phyloP scores from a whole-genome alignment of 768 basidiomycete genomes.

The Tephrocybe rancida region DNA sequence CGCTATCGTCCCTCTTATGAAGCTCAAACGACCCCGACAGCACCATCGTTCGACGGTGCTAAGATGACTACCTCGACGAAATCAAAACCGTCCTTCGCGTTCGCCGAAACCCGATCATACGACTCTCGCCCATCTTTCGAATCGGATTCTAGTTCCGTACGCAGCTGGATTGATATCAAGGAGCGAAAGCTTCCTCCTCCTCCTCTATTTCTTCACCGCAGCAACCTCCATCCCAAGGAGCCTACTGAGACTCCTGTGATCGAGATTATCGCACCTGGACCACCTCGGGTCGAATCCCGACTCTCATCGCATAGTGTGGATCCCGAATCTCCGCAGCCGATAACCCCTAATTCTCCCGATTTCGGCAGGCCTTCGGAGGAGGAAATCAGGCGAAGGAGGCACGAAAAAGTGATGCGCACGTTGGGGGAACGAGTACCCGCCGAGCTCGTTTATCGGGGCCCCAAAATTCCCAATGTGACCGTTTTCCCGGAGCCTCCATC shows the following conservation, averaged over 20 bases:
- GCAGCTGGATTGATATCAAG: conserved; percentile 4
- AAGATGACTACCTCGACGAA: not conserved
- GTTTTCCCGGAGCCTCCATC: conserved; percentile 15
- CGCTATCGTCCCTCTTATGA: not conserved
- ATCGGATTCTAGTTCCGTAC: not conserved
- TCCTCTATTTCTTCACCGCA: conserved; percentile 11
- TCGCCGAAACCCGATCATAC: not conserved
- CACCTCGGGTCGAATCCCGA: conserved; percentile 11
- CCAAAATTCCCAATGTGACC: conserved; percentile 11
- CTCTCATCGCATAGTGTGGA: not conserved
- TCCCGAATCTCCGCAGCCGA: not conserved
- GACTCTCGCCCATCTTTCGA: conserved; percentile 12
- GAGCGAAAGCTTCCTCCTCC: conserved; percentile 13
- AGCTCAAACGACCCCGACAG: not conserved
- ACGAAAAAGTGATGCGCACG: conserved; percentile 21
- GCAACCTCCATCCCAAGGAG: conserved; percentile 8
- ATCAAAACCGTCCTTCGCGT: not conserved
- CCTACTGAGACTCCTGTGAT: not conserved
- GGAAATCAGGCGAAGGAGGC: conserved; percentile 14
- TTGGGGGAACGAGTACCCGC: conserved; percentile 21
- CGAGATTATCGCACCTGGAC: conserved; percentile 11
- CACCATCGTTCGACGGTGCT: not conserved
- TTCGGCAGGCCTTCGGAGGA: conserved; percentile 15
- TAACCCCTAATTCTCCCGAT: conserved; percentile 10
- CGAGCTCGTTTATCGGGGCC: conserved; percentile 18